Evolutionary conservation across 1,284 basidiomycete genomes (phyloP), one percentile per base, ranked within the genome.

Genomic region (Schizophyllum amplum): DNA sequence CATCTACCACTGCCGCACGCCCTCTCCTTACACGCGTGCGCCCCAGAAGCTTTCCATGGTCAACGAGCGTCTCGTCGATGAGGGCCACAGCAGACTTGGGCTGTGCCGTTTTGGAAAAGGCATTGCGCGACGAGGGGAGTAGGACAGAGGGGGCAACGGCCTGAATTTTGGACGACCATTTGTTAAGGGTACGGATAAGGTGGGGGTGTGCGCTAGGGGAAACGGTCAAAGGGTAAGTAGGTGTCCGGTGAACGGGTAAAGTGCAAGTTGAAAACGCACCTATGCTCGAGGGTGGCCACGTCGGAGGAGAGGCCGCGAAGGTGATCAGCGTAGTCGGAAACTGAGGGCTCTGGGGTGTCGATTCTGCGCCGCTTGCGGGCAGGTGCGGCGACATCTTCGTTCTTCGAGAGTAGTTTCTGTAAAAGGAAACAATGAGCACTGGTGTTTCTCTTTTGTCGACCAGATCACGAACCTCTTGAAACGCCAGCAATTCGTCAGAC

Each of bases 131-230:
- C 7, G 83, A 82, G 48, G 84, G 84, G 15, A 90, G 73, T 51
- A 97, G 77, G 33, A 82, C 81, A 1, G 83, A 83, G 5, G 89
- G 85, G 0, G 92, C 83, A 4, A 95, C 93, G 0, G 93, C 90
- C 66, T 94, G 90, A 51, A 97, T 90, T 73, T 97, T 98, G 33
- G 87, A 79, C 5, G 90, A 94, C 94, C 94, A 98, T 72, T 97
- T 97, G 52, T 79, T 74, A 20, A 98, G 78, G 1, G 90, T 92
- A 57, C 84, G 82, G 47, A 92, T 69, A 15, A 91, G 75, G 62
- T 86, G 75, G 1, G 83, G 77, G 65, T 92, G 90, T 55, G 82
- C 81, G 46, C 84, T 87, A 46, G 9, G 17, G 47, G 55, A 64
- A 59, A 53, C n/a, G n/a, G n/a, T n/a, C n/a, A n/a, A n/a, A n/a